Evolutionary conservation across 352 stramenopile species (phyloP).

Genomic region (Pythium sp.): DNA sequence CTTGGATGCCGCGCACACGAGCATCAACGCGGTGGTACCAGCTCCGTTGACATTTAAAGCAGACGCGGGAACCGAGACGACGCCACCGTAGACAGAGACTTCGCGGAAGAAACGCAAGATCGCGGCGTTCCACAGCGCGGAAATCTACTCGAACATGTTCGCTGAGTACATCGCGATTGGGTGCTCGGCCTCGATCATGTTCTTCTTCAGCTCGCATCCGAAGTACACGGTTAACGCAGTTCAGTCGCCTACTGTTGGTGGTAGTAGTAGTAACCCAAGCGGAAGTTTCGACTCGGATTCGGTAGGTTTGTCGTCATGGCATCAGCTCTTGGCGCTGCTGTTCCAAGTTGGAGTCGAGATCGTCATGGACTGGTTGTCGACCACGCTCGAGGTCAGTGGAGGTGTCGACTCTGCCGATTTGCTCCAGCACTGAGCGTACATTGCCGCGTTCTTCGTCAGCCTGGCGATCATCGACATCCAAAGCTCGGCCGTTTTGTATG

Average conservation of each 20-base stretch:
- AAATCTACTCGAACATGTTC: conserved; percentile 44
- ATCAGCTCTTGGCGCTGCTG: background rate
- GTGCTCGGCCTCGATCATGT: conserved; percentile 40
- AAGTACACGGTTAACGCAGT: conserved; percentile 22
- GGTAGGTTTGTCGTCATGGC: background rate
- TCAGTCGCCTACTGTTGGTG: background rate
- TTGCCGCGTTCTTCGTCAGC: background rate
- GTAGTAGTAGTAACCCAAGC: background rate
- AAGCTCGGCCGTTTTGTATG: background rate
- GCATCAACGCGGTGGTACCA: background rate
- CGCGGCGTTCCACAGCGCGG: conserved; percentile 12
- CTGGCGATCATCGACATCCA: background rate
- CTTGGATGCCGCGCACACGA: background rate
- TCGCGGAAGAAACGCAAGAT: background rate
- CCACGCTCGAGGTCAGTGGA: background rate
- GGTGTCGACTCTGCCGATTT: background rate
- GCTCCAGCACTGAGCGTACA: background rate
- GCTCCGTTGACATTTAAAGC: background rate
- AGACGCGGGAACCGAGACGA: background rate
- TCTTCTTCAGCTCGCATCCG: conserved; percentile 31
- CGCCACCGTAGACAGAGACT: background rate
- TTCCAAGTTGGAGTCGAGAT: background rate
- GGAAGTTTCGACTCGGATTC: background rate
- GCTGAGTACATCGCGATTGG: conserved; percentile 47
- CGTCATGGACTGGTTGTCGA: background rate